A percentile compares a stretch with the other conserved stretches of the same genome.
phyloP scores from a whole-genome alignment of 2,329 filamentous ascomycete species.

The Neofusicoccum sp. region DNA sequence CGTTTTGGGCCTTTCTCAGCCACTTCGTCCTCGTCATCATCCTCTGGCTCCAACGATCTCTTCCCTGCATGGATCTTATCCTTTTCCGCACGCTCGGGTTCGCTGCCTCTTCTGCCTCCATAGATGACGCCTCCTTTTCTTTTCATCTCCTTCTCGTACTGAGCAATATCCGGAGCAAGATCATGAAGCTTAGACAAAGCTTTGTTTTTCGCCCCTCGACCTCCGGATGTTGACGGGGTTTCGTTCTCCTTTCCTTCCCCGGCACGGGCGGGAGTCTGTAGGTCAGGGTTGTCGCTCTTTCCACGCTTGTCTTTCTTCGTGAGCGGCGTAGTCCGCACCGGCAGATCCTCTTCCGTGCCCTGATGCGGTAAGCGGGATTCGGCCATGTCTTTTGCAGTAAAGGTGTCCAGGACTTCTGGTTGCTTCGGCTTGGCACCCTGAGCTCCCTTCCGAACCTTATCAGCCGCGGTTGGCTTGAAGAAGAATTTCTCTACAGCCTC shows the following conservation, averaged over 20 bases:
- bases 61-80: conserved; percentile 46
- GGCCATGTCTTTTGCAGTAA: conserved; percentile 22
- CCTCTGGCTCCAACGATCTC: conserved; percentile 47
- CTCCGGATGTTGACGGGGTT: conserved; percentile 74
- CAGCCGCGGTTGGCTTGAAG: conserved; percentile 22
- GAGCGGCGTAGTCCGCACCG: conserved; percentile 30
- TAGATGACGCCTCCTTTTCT: conserved; percentile 69
- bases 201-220: conserved; percentile 85
- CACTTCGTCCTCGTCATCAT: conserved; percentile 42
- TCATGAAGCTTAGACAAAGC: conserved; percentile 77
- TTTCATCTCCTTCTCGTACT: conserved; percentile 94
- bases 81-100: conserved; percentile 41
- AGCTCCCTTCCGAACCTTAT: not conserved
- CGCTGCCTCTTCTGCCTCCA: conserved; percentile 47
- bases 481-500: conserved; percentile 70
- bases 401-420: conserved; percentile 27
- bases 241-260: conserved; percentile 75
- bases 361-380: not conserved
- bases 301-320: conserved; percentile 33
- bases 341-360: conserved; percentile 24
- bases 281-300: conserved; percentile 26
- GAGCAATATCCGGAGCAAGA: conserved; percentile 79
- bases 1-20: conserved; percentile 60
- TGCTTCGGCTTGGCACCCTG: not conserved
- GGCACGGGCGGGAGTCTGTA: conserved; percentile 56